Evolutionary conservation across 495 filamentous ascomycete genomes (phyloP).

Genomic region (Tuber brumale): DNA sequence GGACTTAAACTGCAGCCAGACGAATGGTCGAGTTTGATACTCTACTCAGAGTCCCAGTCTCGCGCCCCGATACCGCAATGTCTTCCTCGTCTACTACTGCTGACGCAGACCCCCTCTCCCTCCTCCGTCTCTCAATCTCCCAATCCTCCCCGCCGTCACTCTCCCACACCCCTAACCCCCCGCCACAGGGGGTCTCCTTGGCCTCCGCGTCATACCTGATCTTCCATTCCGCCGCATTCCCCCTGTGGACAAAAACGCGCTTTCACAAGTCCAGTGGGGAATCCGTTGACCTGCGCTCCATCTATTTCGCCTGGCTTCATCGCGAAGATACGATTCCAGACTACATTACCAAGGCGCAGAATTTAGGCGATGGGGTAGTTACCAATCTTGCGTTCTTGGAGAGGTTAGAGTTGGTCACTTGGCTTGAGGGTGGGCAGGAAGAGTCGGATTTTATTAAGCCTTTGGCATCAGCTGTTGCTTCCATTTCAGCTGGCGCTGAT

Average conservation of each 20-base stretch:
- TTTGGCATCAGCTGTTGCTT: slow-evolving; percentile 51
- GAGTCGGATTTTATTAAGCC: slow-evolving; percentile 88
- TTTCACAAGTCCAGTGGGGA: slow-evolving; percentile 65
- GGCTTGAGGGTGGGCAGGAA: slow-evolving; percentile 81
- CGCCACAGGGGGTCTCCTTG: slow-evolving; percentile 49
- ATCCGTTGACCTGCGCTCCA: slow-evolving; percentile 79
- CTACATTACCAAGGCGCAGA: slow-evolving; percentile 76
- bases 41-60: not conserved
- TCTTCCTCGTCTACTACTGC: not conserved
- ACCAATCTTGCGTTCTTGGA: slow-evolving; percentile 85
- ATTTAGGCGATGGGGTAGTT: slow-evolving; percentile 69
- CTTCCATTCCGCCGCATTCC: slow-evolving; percentile 61
- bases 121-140: slow-evolving; percentile 39
- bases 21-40: not conserved
- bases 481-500: slow-evolving; percentile 45
- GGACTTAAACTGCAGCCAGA: not conserved
- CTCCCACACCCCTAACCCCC: slow-evolving; percentile 19
- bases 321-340: slow-evolving; percentile 79
- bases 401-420: slow-evolving; percentile 80
- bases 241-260: slow-evolving; percentile 71
- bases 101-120: slow-evolving; percentile 33
- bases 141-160: slow-evolving; percentile 26
- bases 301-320: slow-evolving; percentile 92
- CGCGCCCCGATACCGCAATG: not conserved
- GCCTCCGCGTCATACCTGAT: slow-evolving; percentile 74